These are phyloP conservation scores for Petunia axillaris DNA, from an alignment of 257 asterid species.

Conservation along the genomic window DNA sequence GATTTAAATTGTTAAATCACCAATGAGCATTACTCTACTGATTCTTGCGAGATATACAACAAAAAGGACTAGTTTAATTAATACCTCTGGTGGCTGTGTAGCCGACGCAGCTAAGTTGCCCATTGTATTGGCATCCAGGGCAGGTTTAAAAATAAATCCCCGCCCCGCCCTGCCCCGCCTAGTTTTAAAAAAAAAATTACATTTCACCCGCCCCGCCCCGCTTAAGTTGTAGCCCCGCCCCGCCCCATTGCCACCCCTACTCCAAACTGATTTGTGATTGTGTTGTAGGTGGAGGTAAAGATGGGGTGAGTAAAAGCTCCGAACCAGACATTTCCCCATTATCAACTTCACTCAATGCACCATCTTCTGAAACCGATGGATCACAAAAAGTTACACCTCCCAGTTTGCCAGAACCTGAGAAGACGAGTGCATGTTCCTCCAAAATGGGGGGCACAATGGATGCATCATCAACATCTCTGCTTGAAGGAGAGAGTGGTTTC, in stretches of 20 bases:
- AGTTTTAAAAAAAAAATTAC: too few relatives aligned
- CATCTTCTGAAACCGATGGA: constrained; percentile 49
- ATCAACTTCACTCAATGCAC: constrained; percentile 29
- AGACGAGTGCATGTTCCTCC: constrained; percentile 29
- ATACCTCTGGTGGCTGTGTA: too few relatives aligned
- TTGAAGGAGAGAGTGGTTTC: constrained; percentile 27
- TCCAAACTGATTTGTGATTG: constrained; percentile 9
- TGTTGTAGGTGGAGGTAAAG: constrained; percentile 66
- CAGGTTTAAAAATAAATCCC: too few relatives aligned
- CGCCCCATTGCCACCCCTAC: neutral
- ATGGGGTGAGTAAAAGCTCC: constrained; percentile 46
- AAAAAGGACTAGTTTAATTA: too few relatives aligned
- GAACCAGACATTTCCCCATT: constrained; percentile 51
- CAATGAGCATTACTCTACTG: too few relatives aligned
- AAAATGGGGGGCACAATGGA: constrained; percentile 31
- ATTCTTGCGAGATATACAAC: too few relatives aligned
- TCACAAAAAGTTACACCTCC: constrained; percentile 35
- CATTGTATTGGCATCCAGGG: too few relatives aligned
- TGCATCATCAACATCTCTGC: constrained; percentile 24
- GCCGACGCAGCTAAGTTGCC: too few relatives aligned
- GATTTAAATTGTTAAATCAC: too few relatives aligned
- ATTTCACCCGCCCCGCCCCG: too few relatives aligned
- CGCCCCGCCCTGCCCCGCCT: too few relatives aligned
- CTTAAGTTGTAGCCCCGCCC: too few relatives aligned
- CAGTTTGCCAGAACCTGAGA: constrained; percentile 39